Evolutionary conservation across 495 filamentous ascomycete genomes (phyloP).

Genomic region (Penicillium maclennaniae): DNA sequence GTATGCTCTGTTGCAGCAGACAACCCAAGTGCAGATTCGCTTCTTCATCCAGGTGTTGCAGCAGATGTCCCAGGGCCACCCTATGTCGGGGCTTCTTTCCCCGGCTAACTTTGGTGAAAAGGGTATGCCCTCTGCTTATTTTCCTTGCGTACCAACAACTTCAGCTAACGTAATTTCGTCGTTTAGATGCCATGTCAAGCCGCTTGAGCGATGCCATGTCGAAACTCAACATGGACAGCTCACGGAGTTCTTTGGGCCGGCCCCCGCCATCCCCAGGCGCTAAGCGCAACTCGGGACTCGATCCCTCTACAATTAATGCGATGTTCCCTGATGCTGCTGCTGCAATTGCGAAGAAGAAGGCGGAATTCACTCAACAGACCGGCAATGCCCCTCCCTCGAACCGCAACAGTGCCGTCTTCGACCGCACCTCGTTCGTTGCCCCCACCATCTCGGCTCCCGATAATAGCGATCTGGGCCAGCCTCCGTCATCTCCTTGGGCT

Average conservation of each 20-base stretch:
- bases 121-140: constrained; percentile 49
- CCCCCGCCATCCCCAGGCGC: constrained; percentile 72
- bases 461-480: constrained; percentile 51
- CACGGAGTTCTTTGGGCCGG: constrained; percentile 78
- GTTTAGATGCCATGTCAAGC: constrained; percentile 91
- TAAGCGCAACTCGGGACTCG: constrained; percentile 89
- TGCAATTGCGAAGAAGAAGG: constrained; percentile 95
- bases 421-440: constrained; percentile 72
- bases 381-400: constrained; percentile 87
- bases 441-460: constrained; percentile 73
- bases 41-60: constrained; percentile 99
- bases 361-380: constrained; percentile 91
- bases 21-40: constrained; percentile 96
- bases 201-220: constrained; percentile 96
- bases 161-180: constrained; percentile 9
- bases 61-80: constrained; percentile 97
- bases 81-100: constrained; percentile 93
- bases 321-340: constrained; percentile 99
- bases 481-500: constrained; percentile 76
- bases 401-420: constrained; percentile 84
- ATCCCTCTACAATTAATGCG: constrained; percentile 90
- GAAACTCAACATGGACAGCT: constrained; percentile 80
- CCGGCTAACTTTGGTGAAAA: constrained; percentile 94
- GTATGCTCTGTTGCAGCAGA: constrained; percentile 95
- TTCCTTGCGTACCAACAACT: not conserved